These are phyloP conservation scores for Agaricus sinodeliciosus DNA, from an alignment of 768 basidiomycete genomes.

Conservation along the genomic window DNA sequence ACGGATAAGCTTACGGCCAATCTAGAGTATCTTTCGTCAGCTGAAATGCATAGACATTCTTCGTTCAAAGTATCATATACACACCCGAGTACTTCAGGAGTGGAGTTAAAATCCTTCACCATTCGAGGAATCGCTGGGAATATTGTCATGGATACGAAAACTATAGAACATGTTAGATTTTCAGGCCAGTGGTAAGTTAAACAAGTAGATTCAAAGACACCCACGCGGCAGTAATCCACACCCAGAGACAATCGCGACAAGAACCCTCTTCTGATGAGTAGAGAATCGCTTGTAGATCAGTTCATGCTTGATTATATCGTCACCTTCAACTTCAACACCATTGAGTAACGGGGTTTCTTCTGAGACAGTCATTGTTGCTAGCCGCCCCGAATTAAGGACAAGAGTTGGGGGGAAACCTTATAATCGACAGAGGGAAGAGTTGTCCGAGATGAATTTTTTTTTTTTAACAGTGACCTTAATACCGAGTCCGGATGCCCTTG, in stretches of 20 bases:
- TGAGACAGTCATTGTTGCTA: background rate
- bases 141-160: constrained; percentile 63
- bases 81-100: constrained; percentile 52
- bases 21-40: constrained; percentile 12
- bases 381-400: background rate
- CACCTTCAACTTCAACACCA: background rate
- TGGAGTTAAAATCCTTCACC: constrained; percentile 55
- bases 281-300: constrained; percentile 43
- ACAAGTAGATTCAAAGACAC: constrained; percentile 9
- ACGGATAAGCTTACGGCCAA: constrained; percentile 30
- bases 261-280: constrained; percentile 31
- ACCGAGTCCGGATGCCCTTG: too few relatives aligned
- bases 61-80: too few relatives aligned
- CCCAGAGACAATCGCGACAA: constrained; percentile 44
- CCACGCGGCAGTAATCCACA: constrained; percentile 49
- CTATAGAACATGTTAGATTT: constrained; percentile 30
- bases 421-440: too few relatives aligned
- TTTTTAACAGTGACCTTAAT: too few relatives aligned
- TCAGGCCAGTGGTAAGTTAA: constrained; percentile 37
- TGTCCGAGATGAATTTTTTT: too few relatives aligned
- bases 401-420: background rate
- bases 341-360: constrained; percentile 7
- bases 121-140: constrained; percentile 72
- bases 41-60: too few relatives aligned
- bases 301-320: constrained; percentile 1